A percentile compares a stretch with the other conserved stretches of the same genome.
phyloP scores from a whole-genome alignment of 139 green algal species.

The Auxenochlorella pyrenoidosa region DNA sequence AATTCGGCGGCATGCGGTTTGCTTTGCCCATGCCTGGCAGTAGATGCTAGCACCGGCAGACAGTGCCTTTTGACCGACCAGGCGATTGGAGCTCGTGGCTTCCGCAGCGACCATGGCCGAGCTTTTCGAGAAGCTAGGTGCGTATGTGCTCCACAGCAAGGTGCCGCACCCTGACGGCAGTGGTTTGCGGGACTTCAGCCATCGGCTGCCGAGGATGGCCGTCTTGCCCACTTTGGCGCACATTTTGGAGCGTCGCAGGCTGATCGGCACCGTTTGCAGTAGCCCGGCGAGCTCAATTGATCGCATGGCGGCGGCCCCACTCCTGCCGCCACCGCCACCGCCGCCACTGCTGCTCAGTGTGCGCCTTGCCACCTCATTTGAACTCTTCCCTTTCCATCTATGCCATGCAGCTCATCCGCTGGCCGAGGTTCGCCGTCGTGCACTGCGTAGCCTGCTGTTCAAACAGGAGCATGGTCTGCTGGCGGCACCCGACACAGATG shows the following conservation, averaged over 20 bases:
- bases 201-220: no score
- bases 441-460: slow-evolving; percentile 16
- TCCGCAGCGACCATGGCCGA: neutral
- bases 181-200: neutral
- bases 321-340: neutral
- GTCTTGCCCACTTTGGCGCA: neutral
- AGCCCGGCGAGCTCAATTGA: neutral
- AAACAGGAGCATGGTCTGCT: slow-evolving; percentile 18
- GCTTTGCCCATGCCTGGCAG: no score
- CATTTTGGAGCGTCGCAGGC: no score
- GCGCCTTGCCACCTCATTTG: no score
- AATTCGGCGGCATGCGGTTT: no score
- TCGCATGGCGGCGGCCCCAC: neutral
- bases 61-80: no score
- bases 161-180: no score
- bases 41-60: no score
- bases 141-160: neutral
- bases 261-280: neutral
- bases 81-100: no score
- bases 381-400: neutral
- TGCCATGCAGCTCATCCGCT: neutral
- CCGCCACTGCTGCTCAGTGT: no score
- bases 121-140: slow-evolving; percentile 17
- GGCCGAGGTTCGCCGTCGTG: neutral
- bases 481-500: neutral